phyloP scores from a whole-genome alignment of 1,139 yeast species.

The Kodamaea sp. region DNA sequence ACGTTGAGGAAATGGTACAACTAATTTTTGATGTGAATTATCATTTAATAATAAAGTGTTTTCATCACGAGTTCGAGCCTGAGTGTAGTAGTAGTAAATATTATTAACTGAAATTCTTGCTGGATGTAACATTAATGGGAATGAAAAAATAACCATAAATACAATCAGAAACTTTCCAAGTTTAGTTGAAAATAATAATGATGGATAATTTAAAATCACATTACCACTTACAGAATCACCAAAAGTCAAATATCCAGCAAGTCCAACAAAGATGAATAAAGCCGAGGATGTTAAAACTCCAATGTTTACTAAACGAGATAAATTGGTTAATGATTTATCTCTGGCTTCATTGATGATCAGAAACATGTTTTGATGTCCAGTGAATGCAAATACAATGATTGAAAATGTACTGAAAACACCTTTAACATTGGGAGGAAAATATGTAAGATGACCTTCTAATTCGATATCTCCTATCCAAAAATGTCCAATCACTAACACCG shows the following conservation, averaged over 20 bases:
- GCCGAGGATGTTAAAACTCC: constrained; percentile 45
- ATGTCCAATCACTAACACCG: constrained; percentile 36
- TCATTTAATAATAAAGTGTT: constrained; percentile 14
- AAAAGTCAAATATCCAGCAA: constrained; percentile 44
- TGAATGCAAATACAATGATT: constrained; percentile 46
- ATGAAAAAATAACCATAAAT: constrained; percentile 78
- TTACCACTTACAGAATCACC: constrained; percentile 61
- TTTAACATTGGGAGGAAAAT: constrained; percentile 55
- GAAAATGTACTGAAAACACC: constrained; percentile 62
- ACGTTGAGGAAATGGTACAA: constrained; percentile 50
- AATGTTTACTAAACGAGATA: constrained; percentile 48
- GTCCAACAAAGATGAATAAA: constrained; percentile 39
- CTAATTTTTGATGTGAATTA: constrained; percentile 16
- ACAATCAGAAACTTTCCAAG: constrained; percentile 76
- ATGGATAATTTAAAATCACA: constrained; percentile 65
- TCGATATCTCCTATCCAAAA: constrained; percentile 43
- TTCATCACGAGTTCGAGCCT: constrained; percentile 7
- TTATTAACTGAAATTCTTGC: constrained; percentile 82
- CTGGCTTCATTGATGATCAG: constrained; percentile 50
- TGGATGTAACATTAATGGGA: constrained; percentile 92
- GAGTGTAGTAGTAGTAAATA: constrained; percentile 51
- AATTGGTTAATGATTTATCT: constrained; percentile 49
- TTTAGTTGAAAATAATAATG: constrained; percentile 42
- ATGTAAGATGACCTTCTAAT: constrained; percentile 50
- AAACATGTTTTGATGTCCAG: constrained; percentile 52